Conservation (phyloP, 805 yeast species). For the Sugiyamaella smithiae region DNA sequence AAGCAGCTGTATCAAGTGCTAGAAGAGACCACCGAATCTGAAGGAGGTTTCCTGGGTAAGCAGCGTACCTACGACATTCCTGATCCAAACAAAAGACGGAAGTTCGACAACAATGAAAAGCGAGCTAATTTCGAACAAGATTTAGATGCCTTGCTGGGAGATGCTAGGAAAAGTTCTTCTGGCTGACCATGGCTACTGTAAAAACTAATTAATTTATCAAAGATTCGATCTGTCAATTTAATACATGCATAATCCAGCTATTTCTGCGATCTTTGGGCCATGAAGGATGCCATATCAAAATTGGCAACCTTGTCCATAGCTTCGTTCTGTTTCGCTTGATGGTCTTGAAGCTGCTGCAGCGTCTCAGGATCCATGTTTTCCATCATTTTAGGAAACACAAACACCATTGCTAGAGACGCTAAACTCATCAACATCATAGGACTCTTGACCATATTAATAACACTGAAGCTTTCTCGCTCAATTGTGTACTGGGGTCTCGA, state of each 20-base stretch:
- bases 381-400: slow-evolving; percentile 33
- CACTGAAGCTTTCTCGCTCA: slow-evolving; percentile 30
- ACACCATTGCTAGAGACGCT: slow-evolving; percentile 33
- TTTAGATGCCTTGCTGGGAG: slow-evolving; percentile 18
- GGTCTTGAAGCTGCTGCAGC: slow-evolving; percentile 33
- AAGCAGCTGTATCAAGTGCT: slow-evolving; percentile 36
- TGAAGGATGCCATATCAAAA: slow-evolving; percentile 33
- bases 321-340: slow-evolving; percentile 19
- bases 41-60: slow-evolving; percentile 32
- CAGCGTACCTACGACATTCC: slow-evolving; percentile 28
- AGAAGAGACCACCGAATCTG: slow-evolving; percentile 22
- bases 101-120: slow-evolving; percentile 8
- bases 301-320: slow-evolving; percentile 23
- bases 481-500: slow-evolving; percentile 28
- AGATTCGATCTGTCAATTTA: no score
- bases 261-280: slow-evolving; percentile 27
- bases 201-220: no score
- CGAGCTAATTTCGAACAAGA: slow-evolving; percentile 15
- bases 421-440: slow-evolving; percentile 38
- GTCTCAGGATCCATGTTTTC: slow-evolving; percentile 36
- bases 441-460: slow-evolving; percentile 32
- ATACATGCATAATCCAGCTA: background rate
- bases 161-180: slow-evolving; percentile 7
- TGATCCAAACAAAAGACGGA: slow-evolving; percentile 8
- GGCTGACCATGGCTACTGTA: slow-evolving; percentile 2